Evolutionary conservation across 257 asterid genomes (phyloP).

Genomic region (Solanum ossicruentum): DNA sequence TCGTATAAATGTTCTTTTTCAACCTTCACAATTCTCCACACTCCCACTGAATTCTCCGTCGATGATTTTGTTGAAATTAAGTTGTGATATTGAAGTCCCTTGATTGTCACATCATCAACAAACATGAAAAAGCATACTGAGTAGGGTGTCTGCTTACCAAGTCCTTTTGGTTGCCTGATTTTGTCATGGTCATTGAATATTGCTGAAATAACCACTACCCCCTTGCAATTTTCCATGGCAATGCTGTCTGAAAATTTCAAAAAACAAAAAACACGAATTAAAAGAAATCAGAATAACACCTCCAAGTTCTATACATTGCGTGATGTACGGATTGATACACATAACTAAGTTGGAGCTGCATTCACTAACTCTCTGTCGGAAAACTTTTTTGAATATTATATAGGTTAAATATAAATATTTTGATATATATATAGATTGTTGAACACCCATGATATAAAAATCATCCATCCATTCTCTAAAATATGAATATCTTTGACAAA

Average conservation of each 20-base stretch:
- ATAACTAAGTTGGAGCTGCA: neutral
- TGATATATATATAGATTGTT: too few species aligned
- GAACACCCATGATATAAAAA: too few species aligned
- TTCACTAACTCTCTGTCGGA: too few species aligned
- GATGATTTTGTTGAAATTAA: conserved; percentile 26
- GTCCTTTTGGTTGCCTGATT: conserved; percentile 82
- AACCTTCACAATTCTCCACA: conserved; percentile 65
- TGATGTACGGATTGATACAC: neutral
- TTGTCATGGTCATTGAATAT: conserved; percentile 84
- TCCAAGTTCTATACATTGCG: neutral
- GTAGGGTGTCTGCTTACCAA: conserved; percentile 53
- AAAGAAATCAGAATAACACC: neutral
- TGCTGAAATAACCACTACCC: conserved; percentile 78
- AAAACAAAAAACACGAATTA: neutral
- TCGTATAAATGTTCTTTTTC: conserved; percentile 28
- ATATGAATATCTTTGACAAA: too few species aligned
- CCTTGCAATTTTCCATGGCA: conserved; percentile 53
- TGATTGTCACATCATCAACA: conserved; percentile 60
- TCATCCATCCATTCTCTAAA: too few species aligned
- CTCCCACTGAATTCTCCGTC: conserved; percentile 44
- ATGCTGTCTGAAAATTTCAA: conserved; percentile 30
- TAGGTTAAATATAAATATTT: too few species aligned
- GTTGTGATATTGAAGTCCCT: conserved; percentile 33
- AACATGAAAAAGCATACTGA: conserved; percentile 74
- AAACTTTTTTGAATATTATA: too few species aligned